A percentile compares a stretch with the other conserved stretches of the same genome.
phyloP scores from a whole-genome alignment of 2,329 filamentous ascomycete genomes.

The Zelopaecilomyces penicillatus region DNA sequence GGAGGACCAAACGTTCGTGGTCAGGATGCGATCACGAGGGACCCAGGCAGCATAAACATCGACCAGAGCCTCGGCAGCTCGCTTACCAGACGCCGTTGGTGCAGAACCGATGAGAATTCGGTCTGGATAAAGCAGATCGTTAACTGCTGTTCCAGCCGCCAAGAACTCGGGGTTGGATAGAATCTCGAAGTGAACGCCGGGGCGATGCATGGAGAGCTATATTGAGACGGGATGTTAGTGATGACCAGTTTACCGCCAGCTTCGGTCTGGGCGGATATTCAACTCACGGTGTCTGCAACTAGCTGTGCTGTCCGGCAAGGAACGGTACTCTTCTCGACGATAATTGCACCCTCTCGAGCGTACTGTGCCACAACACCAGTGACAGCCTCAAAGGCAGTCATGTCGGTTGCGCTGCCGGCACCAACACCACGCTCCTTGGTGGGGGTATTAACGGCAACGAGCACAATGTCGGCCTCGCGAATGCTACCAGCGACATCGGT shows the following conservation, averaged over 20 bases:
- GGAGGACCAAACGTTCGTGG: constrained; percentile 67
- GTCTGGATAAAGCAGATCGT: constrained; percentile 62
- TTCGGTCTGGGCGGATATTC: not conserved
- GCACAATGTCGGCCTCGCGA: constrained; percentile 60
- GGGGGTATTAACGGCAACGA: constrained; percentile 72
- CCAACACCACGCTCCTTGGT: constrained; percentile 65
- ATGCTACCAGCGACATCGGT: constrained; percentile 56
- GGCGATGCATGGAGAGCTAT: constrained; percentile 50
- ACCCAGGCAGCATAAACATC: constrained; percentile 66
- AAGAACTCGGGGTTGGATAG: constrained; percentile 78
- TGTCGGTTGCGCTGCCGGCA: constrained; percentile 62
- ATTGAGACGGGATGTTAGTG: constrained; percentile 1
- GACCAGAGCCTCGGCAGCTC: constrained; percentile 55
- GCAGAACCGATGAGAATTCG: constrained; percentile 67
- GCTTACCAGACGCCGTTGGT: constrained; percentile 48
- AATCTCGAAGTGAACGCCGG: constrained; percentile 61
- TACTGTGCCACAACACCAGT: constrained; percentile 58
- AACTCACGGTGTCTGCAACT: constrained; percentile 56
- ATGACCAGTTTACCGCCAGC: constrained; percentile 10
- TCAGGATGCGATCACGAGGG: constrained; percentile 56
- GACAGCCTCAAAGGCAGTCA: constrained; percentile 64
- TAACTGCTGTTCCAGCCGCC: constrained; percentile 67
- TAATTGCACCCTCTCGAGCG: constrained; percentile 58
- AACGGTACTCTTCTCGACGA: constrained; percentile 77
- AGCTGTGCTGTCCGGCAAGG: constrained; percentile 66